Conservation (phyloP, 192 early-diverging fungal species). For the Linnemannia exigua region DNA sequence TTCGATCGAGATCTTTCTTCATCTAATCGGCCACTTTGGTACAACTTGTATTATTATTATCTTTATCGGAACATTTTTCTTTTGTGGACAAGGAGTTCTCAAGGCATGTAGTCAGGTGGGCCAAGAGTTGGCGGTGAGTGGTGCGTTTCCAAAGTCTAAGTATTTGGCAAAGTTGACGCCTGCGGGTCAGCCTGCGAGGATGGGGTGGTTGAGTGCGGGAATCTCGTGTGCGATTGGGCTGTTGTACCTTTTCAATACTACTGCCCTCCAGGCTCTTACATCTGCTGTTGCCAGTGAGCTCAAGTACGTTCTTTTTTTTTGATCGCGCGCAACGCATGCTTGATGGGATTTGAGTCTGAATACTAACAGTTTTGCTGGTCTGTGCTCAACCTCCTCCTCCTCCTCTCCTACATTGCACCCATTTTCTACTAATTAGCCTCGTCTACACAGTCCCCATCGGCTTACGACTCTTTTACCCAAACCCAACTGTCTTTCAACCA, state of each 20-base stretch:
- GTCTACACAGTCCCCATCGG: conserved; percentile 33
- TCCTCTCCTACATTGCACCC: background rate
- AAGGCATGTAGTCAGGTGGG: conserved; percentile 36
- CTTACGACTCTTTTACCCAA: conserved; percentile 35
- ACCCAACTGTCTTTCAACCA: conserved; percentile 42
- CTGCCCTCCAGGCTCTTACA: conserved; percentile 26
- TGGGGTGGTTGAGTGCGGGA: conserved; percentile 32
- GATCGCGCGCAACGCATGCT: background rate
- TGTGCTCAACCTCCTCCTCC: background rate
- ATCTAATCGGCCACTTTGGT: conserved; percentile 21
- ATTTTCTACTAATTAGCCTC: background rate
- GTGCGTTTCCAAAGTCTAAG: conserved; percentile 34
- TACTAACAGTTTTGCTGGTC: background rate
- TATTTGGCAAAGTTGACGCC: conserved; percentile 16
- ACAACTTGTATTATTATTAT: conserved; percentile 25
- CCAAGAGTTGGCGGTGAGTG: conserved; percentile 27
- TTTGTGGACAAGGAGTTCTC: conserved; percentile 45
- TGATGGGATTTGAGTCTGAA: background rate
- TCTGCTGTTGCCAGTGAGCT: conserved; percentile 43
- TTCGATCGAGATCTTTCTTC: conserved; percentile 28
- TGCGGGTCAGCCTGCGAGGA: conserved; percentile 29
- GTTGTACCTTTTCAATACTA: conserved; percentile 23
- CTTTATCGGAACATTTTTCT: conserved; percentile 42
- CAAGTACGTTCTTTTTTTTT: conserved; percentile 24
- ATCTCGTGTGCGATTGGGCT: conserved; percentile 32